Evolutionary conservation across 2,329 filamentous ascomycete genomes (phyloP).

Genomic region (Catunica adiposa): DNA sequence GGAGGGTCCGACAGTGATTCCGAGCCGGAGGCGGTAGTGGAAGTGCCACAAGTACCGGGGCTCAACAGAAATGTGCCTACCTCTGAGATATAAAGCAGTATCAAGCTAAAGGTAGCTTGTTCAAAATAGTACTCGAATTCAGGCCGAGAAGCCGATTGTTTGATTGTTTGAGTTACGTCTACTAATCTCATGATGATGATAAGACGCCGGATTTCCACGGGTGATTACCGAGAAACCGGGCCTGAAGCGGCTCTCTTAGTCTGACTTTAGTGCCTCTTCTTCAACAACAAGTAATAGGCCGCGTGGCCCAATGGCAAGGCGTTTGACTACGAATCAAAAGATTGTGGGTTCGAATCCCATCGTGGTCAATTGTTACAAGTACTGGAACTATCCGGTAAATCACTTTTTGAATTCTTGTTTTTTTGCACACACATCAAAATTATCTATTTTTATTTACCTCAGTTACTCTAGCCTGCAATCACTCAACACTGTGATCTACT

Average conservation of each 20-base stretch:
- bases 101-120: too few species aligned
- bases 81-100: background rate
- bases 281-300: background rate
- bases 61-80: background rate
- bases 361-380: background rate
- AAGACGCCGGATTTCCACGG: background rate
- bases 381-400: background rate
- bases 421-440: background rate
- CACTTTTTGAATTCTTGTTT: background rate
- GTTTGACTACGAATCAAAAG: conserved; percentile 4
- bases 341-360: conserved; percentile 3
- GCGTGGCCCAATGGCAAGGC: background rate
- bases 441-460: background rate
- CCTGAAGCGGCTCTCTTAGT: too few species aligned
- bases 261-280: too few species aligned
- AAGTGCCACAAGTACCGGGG: background rate
- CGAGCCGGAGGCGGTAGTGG: background rate
- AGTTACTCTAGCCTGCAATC: too few species aligned
- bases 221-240: too few species aligned
- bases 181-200: background rate
- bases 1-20: background rate
- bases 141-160: too few species aligned
- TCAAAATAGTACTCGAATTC: too few species aligned
- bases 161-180: too few species aligned
- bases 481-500: too few species aligned